Evolutionary conservation across 257 asterid species (phyloP), one percentile per base, ranked within the genome.

Genomic region (Avicennia marina): DNA sequence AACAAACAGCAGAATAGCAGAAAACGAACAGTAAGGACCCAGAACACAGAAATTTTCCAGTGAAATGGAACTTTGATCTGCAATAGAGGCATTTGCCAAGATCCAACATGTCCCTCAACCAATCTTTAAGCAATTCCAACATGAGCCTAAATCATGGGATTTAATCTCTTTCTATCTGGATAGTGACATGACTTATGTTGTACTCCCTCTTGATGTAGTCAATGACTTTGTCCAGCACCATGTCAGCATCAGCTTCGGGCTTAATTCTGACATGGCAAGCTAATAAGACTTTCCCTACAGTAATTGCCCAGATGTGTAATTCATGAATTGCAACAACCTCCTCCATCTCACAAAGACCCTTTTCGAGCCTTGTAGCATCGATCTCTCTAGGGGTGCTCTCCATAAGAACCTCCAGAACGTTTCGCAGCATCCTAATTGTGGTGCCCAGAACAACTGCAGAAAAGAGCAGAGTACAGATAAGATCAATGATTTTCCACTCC

Each of bases 311-410:
- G 16, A 91, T 87, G 46, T 90, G 98, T 81, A 91, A 48, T 39
- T 87, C 96, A 52, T 91, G 98, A 18, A 91, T 48, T 0, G 94
- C 94, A 18, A 83, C 83, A 19, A 90, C 96, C 45, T 85, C 98
- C 11, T 85, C 96, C 86, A 88, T 85, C 72, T 80, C 94, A 16
- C 96, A 85, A 0, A 91, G 83, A 3, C 95, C 98, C 49, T 59
- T 72, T 72, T 91, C 96, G 1, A 91, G 88, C 72, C 72, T 78
- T 0, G 84, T 74, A 10, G 95, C 94, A 46, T 88, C 96, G 1
- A 91, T 88, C 73, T 88, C 96, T 34, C 95, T 59, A 0, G 96
- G 96, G 0, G 98, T 87, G 75, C 96, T 91, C 87, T 87, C 96
- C 98, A 91, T 91, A 2, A 91, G 78, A 42, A 91, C 94, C 64